Conservation (phyloP, 192 early-diverging fungal genomes). For the Podila minutissima region DNA sequence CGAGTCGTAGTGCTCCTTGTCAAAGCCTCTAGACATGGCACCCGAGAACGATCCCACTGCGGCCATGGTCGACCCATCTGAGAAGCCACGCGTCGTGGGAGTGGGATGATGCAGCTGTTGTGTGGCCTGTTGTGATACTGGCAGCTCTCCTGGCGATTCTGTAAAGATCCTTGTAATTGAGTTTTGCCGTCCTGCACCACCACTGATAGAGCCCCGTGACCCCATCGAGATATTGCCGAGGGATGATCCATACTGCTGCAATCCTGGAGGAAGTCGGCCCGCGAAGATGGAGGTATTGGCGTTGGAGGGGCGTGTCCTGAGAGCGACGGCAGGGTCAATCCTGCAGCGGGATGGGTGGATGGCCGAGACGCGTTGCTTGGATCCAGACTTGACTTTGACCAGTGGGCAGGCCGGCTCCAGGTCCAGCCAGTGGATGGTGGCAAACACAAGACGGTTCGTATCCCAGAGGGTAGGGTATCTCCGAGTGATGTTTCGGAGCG, state of each 20-base stretch:
- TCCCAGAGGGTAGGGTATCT: conserved; percentile 33
- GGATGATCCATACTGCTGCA: conserved; percentile 30
- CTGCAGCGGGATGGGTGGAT: conserved; percentile 40
- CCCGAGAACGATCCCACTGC: conserved; percentile 9
- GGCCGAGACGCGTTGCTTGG: conserved; percentile 14
- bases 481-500: conserved; percentile 20
- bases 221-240: conserved; percentile 12
- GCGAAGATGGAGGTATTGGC: background rate
- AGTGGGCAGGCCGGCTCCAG: conserved; percentile 29
- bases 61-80: conserved; percentile 23
- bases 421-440: conserved; percentile 46
- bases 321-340: conserved; percentile 27
- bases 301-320: conserved; percentile 9
- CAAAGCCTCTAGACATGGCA: background rate
- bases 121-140: conserved; percentile 14
- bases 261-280: background rate
- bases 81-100: background rate
- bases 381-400: background rate
- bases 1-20: background rate
- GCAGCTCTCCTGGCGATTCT: conserved; percentile 29
- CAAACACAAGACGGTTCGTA: conserved; percentile 42
- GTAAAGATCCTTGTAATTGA: conserved; percentile 9
- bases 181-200: conserved; percentile 1
- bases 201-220: conserved; percentile 32
- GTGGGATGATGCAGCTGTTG: conserved; percentile 10